These are phyloP conservation scores for Luzula sylvatica DNA, from an alignment of 176 grass and related monocot species.

Conservation along the genomic window DNA sequence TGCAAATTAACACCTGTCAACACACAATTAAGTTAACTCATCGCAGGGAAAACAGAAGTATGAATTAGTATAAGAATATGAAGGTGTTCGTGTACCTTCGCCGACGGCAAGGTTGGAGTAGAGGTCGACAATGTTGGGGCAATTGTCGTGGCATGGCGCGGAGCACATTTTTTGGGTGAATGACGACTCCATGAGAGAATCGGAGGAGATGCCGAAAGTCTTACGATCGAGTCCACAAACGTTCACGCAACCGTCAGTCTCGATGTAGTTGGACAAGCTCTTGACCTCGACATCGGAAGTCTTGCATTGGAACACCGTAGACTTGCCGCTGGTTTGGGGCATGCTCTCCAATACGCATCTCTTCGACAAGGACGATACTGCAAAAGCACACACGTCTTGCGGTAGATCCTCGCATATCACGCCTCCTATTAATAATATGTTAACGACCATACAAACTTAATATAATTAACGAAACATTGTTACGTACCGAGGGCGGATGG, in stretches of 20 bases:
- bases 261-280: slow-evolving; percentile 20
- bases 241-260: slow-evolving; percentile 29
- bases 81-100: slow-evolving; percentile 29
- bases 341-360: slow-evolving; percentile 63
- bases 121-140: slow-evolving; percentile 79
- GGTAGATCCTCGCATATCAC: slow-evolving; percentile 55
- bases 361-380: slow-evolving; percentile 51
- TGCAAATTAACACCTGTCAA: slow-evolving; percentile 32
- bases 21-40: background rate
- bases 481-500: slow-evolving; percentile 32
- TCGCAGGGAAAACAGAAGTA: background rate
- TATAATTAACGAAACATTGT: background rate
- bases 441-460: background rate
- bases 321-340: slow-evolving; percentile 9
- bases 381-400: slow-evolving; percentile 50
- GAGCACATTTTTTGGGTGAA: slow-evolving; percentile 42
- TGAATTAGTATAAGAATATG: background rate
- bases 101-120: slow-evolving; percentile 65
- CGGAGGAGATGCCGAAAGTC: slow-evolving; percentile 63
- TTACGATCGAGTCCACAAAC: slow-evolving; percentile 54
- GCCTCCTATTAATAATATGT: slow-evolving; percentile 8
- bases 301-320: slow-evolving; percentile 47
- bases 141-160: slow-evolving; percentile 28
- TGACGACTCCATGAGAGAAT: slow-evolving; percentile 44
- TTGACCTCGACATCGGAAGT: slow-evolving; percentile 54